A percentile compares a stretch with the other conserved stretches of the same genome.
Evolutionary conservation across 345 rosid species (phyloP).

Genomic region (Lagerstroemia speciosa): DNA sequence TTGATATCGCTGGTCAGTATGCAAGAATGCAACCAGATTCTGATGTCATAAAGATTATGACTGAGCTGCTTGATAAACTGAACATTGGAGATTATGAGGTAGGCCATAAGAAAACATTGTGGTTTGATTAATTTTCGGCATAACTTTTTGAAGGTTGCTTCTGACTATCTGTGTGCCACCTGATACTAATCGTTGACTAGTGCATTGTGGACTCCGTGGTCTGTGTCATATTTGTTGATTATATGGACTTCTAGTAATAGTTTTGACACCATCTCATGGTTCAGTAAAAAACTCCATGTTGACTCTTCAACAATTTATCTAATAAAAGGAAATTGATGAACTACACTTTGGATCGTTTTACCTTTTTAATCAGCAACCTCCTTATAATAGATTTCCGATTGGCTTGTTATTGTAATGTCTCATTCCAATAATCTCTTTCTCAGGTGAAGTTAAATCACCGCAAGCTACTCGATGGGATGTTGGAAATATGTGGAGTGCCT

Average conservation of each 20-base stretch:
- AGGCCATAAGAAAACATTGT: not conserved
- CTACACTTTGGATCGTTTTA: not conserved
- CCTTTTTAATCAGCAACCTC: not conserved
- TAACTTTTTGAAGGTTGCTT: not conserved
- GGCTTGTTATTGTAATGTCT: not conserved
- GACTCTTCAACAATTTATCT: not conserved
- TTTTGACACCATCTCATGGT: not conserved
- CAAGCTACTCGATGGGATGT: slow-evolving; percentile 85
- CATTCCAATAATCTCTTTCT: not conserved
- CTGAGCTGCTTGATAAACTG: slow-evolving; percentile 71
- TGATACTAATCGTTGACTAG: not conserved
- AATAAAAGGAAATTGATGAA: not conserved
- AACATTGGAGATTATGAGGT: slow-evolving; percentile 89
- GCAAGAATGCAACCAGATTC: slow-evolving; percentile 94
- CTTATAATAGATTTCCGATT: not conserved
- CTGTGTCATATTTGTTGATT: not conserved
- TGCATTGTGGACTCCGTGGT: not conserved
- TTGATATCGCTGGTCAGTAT: slow-evolving; percentile 83
- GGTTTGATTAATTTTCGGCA: not conserved
- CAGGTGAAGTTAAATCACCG: slow-evolving; percentile 91
- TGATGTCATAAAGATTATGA: slow-evolving; percentile 65
- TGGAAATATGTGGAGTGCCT: slow-evolving; percentile 95
- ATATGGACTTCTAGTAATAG: not conserved
- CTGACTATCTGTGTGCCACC: not conserved
- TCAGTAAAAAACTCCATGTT: not conserved